These are phyloP conservation scores for Nakazawaea siamensis DNA, from an alignment of 805 yeast species.

Conservation along the genomic window DNA sequence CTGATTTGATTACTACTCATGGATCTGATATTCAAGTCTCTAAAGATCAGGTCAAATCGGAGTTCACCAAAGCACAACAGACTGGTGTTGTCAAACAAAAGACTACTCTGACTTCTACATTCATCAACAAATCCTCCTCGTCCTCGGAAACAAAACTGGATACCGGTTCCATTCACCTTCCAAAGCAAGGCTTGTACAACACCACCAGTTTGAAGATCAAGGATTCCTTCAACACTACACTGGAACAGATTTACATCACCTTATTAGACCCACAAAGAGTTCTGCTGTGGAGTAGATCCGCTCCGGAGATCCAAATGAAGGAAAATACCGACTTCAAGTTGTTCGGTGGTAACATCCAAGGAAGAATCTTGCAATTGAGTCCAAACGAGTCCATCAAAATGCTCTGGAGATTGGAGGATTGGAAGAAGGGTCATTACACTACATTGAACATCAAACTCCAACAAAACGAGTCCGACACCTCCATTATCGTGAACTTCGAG, in stretches of 20 bases:
- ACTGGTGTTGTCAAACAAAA: slow-evolving; percentile 19
- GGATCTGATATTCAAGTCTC: slow-evolving; percentile 86
- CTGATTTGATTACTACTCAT: slow-evolving; percentile 64
- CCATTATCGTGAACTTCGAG: slow-evolving; percentile 64
- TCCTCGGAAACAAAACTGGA: slow-evolving; percentile 12
- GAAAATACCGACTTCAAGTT: slow-evolving; percentile 59
- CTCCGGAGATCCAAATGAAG: slow-evolving; percentile 47
- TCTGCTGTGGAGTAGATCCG: slow-evolving; percentile 85
- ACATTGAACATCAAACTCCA: slow-evolving; percentile 55
- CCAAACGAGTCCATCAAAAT: slow-evolving; percentile 53
- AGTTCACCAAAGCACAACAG: slow-evolving; percentile 45
- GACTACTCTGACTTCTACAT: slow-evolving; percentile 20
- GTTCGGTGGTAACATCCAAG: slow-evolving; percentile 83
- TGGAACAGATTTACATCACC: slow-evolving; percentile 76
- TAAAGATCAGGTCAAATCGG: slow-evolving; percentile 52
- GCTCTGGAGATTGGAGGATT: slow-evolving; percentile 81
- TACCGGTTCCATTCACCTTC: slow-evolving; percentile 10
- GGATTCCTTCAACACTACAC: slow-evolving; percentile 78
- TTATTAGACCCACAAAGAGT: slow-evolving; percentile 70
- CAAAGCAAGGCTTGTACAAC: slow-evolving; percentile 53
- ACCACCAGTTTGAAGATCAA: slow-evolving; percentile 73
- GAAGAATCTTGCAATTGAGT: slow-evolving; percentile 55
- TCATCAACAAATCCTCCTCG: slow-evolving; percentile 11
- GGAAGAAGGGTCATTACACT: slow-evolving; percentile 85
- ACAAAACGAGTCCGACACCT: slow-evolving; percentile 82